These are phyloP conservation scores for Epichloe uncinata DNA, from an alignment of 2,329 filamentous ascomycete genomes.

Conservation along the genomic window DNA sequence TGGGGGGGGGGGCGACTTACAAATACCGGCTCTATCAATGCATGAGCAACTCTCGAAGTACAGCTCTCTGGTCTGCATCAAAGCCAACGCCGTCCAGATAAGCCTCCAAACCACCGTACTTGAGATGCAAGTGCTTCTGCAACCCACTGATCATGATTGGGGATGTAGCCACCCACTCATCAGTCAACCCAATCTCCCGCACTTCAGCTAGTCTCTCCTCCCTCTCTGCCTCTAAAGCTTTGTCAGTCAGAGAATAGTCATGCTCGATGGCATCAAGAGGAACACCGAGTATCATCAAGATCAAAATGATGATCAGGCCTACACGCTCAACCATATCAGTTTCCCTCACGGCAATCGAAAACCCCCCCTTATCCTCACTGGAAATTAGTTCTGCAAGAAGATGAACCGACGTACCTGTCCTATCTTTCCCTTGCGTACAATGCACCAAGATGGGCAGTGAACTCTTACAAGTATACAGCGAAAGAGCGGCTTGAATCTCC, in stretches of 20 bases:
- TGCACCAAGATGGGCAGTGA: slow-evolving; percentile 59
- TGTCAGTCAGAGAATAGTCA: slow-evolving; percentile 58
- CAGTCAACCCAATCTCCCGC: slow-evolving; percentile 52
- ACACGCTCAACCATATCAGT: slow-evolving; percentile 12
- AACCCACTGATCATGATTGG: slow-evolving; percentile 49
- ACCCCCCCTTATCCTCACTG: no score
- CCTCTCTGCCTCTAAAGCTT: slow-evolving; percentile 45
- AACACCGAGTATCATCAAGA: slow-evolving; percentile 50
- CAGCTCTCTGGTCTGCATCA: slow-evolving; percentile 25
- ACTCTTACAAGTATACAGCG: slow-evolving; percentile 15
- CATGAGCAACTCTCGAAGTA: slow-evolving; percentile 28
- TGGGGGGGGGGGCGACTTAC: not conserved
- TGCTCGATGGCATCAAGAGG: slow-evolving; percentile 46
- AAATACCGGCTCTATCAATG: slow-evolving; percentile 18
- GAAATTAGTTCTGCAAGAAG: no score
- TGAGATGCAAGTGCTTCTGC: slow-evolving; percentile 39
- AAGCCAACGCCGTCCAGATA: slow-evolving; percentile 56
- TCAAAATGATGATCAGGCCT: slow-evolving; percentile 55
- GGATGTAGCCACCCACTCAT: slow-evolving; percentile 59
- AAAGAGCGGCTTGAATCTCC: slow-evolving; percentile 37
- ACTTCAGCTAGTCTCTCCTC: slow-evolving; percentile 56
- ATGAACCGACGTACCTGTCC: slow-evolving; percentile 25
- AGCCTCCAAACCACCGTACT: slow-evolving; percentile 50
- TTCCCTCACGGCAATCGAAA: no score
- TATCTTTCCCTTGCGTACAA: slow-evolving; percentile 83